Base-by-base conservation (phyloP, 2,329 filamentous ascomycete species). In the Calonectria pauciramosa region DNA sequence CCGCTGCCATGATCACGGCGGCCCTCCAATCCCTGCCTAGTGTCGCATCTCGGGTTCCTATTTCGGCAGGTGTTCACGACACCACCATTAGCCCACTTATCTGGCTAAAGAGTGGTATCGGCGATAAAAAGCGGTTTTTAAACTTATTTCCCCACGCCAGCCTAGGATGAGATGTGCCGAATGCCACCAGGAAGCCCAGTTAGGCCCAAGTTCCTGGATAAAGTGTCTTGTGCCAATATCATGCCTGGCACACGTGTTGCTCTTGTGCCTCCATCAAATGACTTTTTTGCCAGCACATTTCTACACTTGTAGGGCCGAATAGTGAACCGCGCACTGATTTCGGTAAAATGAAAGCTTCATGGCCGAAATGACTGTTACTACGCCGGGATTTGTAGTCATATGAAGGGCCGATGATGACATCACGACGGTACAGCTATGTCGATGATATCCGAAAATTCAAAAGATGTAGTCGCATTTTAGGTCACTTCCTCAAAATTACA, bases 191-290 rank as follows among this genome's bases (percentile, higher is more conserved):
- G 23, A 63, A 11, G 13, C 13, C 16, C 9, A 30, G 14, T 41
- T 8, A 13, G 16, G 34, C 18, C 34, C 56, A 6, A 13, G 8
- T 34, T n/a, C 34, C 34, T 26, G n/a, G 56, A 10, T 11, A 41
- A 41, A 3, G n/a, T 28, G 56, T 63, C 56, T 63, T 63, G 56
- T 63, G 56, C 56, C 34, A 30, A 38, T 63, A 63, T 44, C 56
- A 63, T 18, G 34, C 56, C 18, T 26, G 7, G 9, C 13, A 20
- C 34, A 41, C 26, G 23, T 20, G 7, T 41, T 11, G 56, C 26
- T 23, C 56, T 30, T 63, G 56, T 63, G 56, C 34, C 23, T 20
- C 2, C 11, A 63, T 26, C 56, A 63, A 63, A 28, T 63, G 56
- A 63, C 23, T 5, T 63, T 20, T 28, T 16, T 63, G 16, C 36